Evolutionary conservation across 164 flowering plant species (phyloP).

Genomic region (Cinnamomum micranthum): DNA sequence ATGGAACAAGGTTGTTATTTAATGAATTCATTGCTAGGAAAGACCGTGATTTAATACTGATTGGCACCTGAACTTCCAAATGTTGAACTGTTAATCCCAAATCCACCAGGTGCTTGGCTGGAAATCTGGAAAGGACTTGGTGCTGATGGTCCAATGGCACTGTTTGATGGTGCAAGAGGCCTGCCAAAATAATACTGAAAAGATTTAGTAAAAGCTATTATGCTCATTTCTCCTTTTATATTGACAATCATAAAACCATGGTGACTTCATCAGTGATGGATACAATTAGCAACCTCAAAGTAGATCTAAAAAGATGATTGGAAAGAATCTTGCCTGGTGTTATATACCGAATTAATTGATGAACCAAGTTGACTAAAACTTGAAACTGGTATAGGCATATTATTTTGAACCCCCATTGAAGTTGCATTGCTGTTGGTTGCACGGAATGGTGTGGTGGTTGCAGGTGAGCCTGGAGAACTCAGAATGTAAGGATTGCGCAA

Average conservation of each 20-base stretch:
- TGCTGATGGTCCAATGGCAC: constrained; percentile 40
- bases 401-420: constrained; percentile 26
- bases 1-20: too few relatives aligned
- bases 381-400: constrained; percentile 43
- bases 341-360: constrained; percentile 32
- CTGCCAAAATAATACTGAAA: constrained; percentile 26
- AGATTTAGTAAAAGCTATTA: neutral
- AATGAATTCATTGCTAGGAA: too few relatives aligned
- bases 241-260: neutral
- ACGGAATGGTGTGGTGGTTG: constrained; percentile 26
- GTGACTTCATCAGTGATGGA: neutral
- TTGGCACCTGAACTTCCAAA: constrained; percentile 32
- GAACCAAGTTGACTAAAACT: constrained; percentile 58
- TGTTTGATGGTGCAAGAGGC: constrained; percentile 30
- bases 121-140: constrained; percentile 24
- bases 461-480: constrained; percentile 22
- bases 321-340: constrained; percentile 33
- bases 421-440: constrained; percentile 26
- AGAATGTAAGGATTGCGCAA: constrained; percentile 43
- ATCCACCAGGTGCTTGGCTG: constrained; percentile 24
- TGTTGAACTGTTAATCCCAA: constrained; percentile 24
- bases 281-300: neutral
- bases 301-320: neutral
- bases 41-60: too few relatives aligned
- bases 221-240: neutral